A percentile compares a stretch with the other conserved stretches of the same genome.
Evolutionary conservation across 345 rosid genomes (phyloP).

Genomic region (Citrus cavaleriei): DNA sequence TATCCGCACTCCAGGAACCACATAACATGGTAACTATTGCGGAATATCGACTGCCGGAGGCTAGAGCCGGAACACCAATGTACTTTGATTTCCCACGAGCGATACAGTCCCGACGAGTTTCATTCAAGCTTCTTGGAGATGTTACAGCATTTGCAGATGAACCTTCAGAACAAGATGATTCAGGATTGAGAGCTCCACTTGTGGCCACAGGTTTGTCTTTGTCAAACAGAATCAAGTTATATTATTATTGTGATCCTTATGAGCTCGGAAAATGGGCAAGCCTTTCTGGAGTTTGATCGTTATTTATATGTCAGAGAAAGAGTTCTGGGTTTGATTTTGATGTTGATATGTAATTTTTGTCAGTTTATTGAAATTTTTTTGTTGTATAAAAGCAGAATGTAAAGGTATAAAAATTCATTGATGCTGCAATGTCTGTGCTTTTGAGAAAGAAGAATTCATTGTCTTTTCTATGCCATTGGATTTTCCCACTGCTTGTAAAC

Average conservation of each 20-base stretch:
- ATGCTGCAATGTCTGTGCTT: too few relatives aligned
- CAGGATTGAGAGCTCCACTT: constrained; percentile 15
- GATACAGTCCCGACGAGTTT: constrained; percentile 55
- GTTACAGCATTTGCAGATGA: constrained; percentile 73
- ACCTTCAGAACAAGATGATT: constrained; percentile 68
- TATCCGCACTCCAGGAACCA: constrained; percentile 75
- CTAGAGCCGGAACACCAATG: constrained; percentile 69
- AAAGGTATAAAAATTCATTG: too few relatives aligned
- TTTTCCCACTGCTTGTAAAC: too few relatives aligned
- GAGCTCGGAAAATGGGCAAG: constrained; percentile 93
- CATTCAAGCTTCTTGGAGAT: constrained; percentile 73
- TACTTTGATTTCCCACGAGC: constrained; percentile 79
- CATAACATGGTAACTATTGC: constrained; percentile 71
- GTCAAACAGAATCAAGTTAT: constrained; percentile 64
- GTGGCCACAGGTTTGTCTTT: constrained; percentile 73
- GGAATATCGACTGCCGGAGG: constrained; percentile 79
- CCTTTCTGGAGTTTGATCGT: constrained; percentile 52
- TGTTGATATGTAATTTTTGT: background rate
- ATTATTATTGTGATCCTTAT: constrained; percentile 67
- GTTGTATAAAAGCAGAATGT: too few relatives aligned
- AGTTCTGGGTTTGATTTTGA: constrained; percentile 3
- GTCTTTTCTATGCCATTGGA: too few relatives aligned
- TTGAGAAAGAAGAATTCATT: too few relatives aligned
- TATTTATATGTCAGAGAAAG: background rate
- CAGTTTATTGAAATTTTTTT: background rate